Conservation (phyloP, 2,329 filamentous ascomycete genomes). For the Alternaria postmessia region DNA sequence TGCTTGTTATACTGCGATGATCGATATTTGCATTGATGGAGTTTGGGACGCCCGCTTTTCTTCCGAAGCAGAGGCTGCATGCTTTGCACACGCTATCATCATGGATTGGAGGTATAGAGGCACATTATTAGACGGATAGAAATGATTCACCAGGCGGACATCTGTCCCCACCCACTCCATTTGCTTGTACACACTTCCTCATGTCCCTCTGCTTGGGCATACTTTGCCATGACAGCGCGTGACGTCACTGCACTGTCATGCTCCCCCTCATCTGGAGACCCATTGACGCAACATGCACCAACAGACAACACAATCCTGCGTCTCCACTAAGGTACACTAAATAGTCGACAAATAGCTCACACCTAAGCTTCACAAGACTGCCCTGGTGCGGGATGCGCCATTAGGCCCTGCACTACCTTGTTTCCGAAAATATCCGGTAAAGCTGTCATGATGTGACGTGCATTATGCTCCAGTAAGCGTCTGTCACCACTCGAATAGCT, state of each 20-base stretch:
- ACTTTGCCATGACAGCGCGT: conserved; percentile 1
- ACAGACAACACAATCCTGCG: not conserved
- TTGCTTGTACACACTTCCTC: not conserved
- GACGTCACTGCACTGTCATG: not conserved
- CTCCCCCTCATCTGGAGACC: not conserved
- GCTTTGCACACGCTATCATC: conserved; percentile 2
- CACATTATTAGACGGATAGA: conserved; percentile 4
- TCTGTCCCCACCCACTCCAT: not conserved
- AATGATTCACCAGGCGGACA: not conserved
- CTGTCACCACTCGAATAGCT: not conserved
- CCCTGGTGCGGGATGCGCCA: not conserved
- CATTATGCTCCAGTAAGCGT: not conserved
- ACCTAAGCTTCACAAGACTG: not conserved
- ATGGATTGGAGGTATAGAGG: conserved; percentile 1
- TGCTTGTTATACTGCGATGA: conserved; percentile 6
- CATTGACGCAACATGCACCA: not conserved
- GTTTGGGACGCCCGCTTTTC: conserved; percentile 24
- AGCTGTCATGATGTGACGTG: conserved; percentile 6
- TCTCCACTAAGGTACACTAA: not conserved
- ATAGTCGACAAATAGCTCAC: not conserved
- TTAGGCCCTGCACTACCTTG: not conserved
- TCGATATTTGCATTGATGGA: conserved; percentile 28
- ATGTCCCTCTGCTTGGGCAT: not conserved
- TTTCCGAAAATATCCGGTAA: conserved; percentile 4
- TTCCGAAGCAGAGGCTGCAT: conserved; percentile 2